Conservation (phyloP, 345 rosid genomes). For the Capsella bursapastoris region DNA sequence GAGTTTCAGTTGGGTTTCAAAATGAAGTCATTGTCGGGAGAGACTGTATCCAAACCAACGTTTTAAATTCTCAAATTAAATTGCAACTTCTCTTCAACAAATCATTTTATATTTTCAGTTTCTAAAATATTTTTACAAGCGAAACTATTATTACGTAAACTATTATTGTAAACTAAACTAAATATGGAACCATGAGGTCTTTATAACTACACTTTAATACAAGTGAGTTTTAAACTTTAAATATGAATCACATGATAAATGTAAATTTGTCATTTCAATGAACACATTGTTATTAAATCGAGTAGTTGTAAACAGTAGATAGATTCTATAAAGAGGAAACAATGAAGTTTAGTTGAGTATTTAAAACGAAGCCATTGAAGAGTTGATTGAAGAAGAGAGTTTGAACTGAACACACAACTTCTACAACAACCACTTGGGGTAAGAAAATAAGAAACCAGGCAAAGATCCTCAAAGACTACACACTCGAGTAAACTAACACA, state of each 20-base stretch:
- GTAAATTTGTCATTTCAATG: not conserved
- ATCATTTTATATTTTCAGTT: not conserved
- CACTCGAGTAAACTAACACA: no score
- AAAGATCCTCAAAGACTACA: constrained; percentile 10
- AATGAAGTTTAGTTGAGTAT: not conserved
- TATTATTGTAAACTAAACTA: not conserved
- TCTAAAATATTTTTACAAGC: not conserved
- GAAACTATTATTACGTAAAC: not conserved
- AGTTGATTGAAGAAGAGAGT: constrained; percentile 15
- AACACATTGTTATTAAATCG: not conserved
- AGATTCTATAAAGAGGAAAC: not conserved
- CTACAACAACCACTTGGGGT: constrained; percentile 24
- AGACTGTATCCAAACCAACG: constrained; percentile 13
- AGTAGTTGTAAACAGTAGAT: not conserved
- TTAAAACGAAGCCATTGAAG: constrained; percentile 4
- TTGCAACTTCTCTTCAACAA: not conserved
- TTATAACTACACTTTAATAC: not conserved
- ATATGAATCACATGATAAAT: not conserved
- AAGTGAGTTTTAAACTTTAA: not conserved
- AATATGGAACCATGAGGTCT: not conserved
- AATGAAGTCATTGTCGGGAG: constrained; percentile 10
- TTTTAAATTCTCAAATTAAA: not conserved
- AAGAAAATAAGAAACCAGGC: constrained; percentile 16
- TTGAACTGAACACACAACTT: no score
- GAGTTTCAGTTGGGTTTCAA: not conserved